Percentiles rank a stretch among this genome's conserved stretches.
These are phyloP conservation scores for Endotrypanum monterogeii DNA, from an alignment of 208 protist genomes.

Conservation along the genomic window DNA sequence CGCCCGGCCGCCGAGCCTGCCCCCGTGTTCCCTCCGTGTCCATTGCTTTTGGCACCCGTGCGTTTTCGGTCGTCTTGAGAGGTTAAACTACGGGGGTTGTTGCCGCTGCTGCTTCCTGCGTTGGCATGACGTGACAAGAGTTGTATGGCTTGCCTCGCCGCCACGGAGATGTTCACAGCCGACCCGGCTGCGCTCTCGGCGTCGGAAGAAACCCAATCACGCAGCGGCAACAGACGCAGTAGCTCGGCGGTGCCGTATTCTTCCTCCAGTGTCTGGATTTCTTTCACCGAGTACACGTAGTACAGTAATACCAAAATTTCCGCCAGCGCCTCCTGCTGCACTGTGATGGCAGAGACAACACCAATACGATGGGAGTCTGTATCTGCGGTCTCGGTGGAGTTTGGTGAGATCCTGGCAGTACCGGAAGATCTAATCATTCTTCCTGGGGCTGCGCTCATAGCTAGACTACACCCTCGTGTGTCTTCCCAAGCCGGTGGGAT, in stretches of 20 bases:
- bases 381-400: neutral
- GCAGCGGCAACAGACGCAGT: conserved; percentile 33
- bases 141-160: conserved; percentile 25
- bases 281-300: conserved; percentile 47
- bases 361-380: conserved; percentile 12
- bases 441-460: neutral
- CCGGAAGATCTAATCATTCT: neutral
- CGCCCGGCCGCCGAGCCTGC: neutral
- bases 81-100: neutral
- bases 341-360: conserved; percentile 7
- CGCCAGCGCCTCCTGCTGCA: conserved; percentile 25
- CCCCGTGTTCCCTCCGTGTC: neutral
- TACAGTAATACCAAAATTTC: conserved; percentile 38
- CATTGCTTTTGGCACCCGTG: conserved; percentile 4
- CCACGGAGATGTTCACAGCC: conserved; percentile 9
- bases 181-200: neutral
- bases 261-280: conserved; percentile 53
- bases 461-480: neutral
- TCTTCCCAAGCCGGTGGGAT: conserved; percentile 67
- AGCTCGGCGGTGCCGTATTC: conserved; percentile 52
- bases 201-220: conserved; percentile 11
- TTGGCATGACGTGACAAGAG: conserved; percentile 9
- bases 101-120: neutral
- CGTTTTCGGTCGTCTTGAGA: conserved; percentile 5
- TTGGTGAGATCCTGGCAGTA: neutral